Base-by-base conservation (phyloP, 768 basidiomycete species). In the Dendrothele bispora region DNA sequence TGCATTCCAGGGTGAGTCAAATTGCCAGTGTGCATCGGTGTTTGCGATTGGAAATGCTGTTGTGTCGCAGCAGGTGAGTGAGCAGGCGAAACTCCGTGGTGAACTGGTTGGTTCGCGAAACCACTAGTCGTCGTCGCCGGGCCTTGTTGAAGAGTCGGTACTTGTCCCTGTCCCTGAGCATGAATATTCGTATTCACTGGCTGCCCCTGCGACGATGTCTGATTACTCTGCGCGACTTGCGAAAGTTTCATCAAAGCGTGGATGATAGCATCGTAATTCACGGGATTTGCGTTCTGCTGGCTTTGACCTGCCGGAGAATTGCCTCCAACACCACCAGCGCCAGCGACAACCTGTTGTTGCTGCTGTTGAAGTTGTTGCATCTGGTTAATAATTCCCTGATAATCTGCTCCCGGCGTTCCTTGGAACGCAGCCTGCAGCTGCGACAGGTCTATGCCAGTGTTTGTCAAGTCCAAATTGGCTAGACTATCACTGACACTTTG, bases 381-480 rank as follows among this genome's bases (percentile, higher is more conserved):
- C 2, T 63, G 65, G 47, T 63, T 57, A 17, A 71, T 62, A 4
- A 69, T 61, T 1, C 43, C 60, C 25, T 58, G 56, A 50, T 71
- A 73, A 52, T 70, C 60, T 20, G 67, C 69, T 42, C 61, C 48
- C 5, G 63, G 64, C 20, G 53, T 50, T 2, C 62, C 65, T 39
- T 67, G 55, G 21, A 68, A 44, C 18, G 69, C 66, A 24, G 60
- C 60, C 41, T 68, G 63, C 35, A 71, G 45, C 30, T 65, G 58
- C 10, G 55, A 39, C 26, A 55, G 53, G 2, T 55, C 54, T 12
- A 62, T 43, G 4, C 52, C 54, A 3, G 40, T 53, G 12, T 56
- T 55, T 6, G 27, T 46, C 4, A 46, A 34, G 22, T 46, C 45
- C 4, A 46, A 26, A 18, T 46, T 46, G 8, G 45, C 34, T 15